Evolutionary conservation across 2,329 filamentous ascomycete species (phyloP).

Genomic region (Fusarium caatingaense): DNA sequence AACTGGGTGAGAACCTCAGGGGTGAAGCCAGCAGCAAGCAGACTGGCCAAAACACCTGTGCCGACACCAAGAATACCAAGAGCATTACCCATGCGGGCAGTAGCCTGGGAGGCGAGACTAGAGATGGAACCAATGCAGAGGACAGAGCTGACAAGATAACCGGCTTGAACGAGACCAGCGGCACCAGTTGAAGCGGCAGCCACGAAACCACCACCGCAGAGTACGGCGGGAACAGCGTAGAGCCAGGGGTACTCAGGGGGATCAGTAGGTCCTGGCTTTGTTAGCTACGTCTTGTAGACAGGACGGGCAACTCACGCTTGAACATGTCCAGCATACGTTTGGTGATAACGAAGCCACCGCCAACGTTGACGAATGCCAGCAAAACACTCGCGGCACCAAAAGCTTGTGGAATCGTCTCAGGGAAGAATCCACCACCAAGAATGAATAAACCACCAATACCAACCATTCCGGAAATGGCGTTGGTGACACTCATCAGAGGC

Average conservation of each 20-base stretch:
- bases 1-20: conserved; percentile 84
- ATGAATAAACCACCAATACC: conserved; percentile 90
- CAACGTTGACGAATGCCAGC: conserved; percentile 88
- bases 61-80: conserved; percentile 88
- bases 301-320: conserved; percentile 63
- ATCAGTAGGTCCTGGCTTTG: conserved; percentile 74
- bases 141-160: conserved; percentile 85
- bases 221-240: conserved; percentile 78
- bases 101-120: conserved; percentile 82
- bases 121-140: conserved; percentile 88
- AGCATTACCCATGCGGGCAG: conserved; percentile 86
- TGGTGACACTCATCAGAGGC: conserved; percentile 92
- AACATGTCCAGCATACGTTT: conserved; percentile 97
- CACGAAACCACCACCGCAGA: conserved; percentile 85
- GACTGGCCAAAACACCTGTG: conserved; percentile 83
- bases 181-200: conserved; percentile 84
- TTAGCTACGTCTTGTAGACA: conserved; percentile 17
- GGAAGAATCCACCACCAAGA: conserved; percentile 83
- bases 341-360: conserved; percentile 90
- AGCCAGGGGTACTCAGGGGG: conserved; percentile 90
- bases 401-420: conserved; percentile 80
- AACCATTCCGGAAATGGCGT: conserved; percentile 93
- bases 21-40: conserved; percentile 83
- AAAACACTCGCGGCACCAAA: conserved; percentile 85
- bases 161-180: conserved; percentile 85